Conservation (phyloP, 208 protist genomes). For the Crithidia sp. region DNA sequence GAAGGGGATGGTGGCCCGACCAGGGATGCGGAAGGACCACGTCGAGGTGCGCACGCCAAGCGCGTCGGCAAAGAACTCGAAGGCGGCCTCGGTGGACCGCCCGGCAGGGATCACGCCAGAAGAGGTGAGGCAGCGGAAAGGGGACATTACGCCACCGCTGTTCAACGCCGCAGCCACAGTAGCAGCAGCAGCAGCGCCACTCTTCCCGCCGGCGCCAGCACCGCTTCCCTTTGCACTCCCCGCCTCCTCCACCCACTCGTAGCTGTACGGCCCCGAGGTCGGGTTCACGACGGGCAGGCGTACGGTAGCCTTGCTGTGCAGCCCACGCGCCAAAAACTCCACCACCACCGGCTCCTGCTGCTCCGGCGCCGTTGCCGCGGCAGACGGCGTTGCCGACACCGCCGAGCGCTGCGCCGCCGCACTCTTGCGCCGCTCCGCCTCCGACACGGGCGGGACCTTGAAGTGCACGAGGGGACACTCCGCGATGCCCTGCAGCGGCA, state of each 20-base stretch:
- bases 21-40: constrained; percentile 94
- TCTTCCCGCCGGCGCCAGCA: not conserved
- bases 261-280: constrained; percentile 91
- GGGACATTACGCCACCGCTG: constrained; percentile 36
- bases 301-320: constrained; percentile 87
- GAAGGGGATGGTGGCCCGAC: constrained; percentile 90
- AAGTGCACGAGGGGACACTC: constrained; percentile 97
- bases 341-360: constrained; percentile 71
- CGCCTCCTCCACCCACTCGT: constrained; percentile 88
- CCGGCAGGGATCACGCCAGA: constrained; percentile 81
- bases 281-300: constrained; percentile 97
- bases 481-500: constrained; percentile 81
- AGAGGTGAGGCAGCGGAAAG: constrained; percentile 92
- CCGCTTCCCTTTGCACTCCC: constrained; percentile 3
- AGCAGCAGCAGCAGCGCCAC: not conserved
- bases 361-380: constrained; percentile 14
- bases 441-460: constrained; percentile 63
- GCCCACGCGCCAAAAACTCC: constrained; percentile 93
- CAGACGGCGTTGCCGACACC: too few relatives aligned
- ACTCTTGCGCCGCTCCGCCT: not conserved
- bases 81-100: constrained; percentile 94
- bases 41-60: constrained; percentile 84
- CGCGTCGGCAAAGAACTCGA: constrained; percentile 94
- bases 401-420: not conserved
- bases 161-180: not conserved